Evolutionary conservation across 768 basidiomycete species (phyloP).

Genomic region (Boletus vermiculosoides): DNA sequence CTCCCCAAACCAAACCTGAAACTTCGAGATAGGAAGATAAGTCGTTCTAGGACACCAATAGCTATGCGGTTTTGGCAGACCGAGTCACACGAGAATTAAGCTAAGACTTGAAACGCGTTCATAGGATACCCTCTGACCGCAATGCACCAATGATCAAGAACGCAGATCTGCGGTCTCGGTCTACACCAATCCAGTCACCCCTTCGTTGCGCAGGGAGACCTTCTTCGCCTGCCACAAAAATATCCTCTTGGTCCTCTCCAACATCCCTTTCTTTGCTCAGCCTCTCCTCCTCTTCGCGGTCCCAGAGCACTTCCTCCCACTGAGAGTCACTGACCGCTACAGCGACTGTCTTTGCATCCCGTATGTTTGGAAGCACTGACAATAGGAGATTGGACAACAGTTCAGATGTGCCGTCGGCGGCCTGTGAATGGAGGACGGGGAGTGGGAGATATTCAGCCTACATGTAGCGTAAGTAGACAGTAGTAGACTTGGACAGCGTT

Average conservation of each 20-base stretch:
- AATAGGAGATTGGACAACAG: slow-evolving; percentile 72
- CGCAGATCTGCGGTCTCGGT: slow-evolving; percentile 76
- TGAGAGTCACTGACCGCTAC: slow-evolving; percentile 75
- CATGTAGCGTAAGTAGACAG: neutral
- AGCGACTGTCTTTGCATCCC: slow-evolving; percentile 71
- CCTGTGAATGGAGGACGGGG: slow-evolving; percentile 61
- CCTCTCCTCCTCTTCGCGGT: slow-evolving; percentile 61
- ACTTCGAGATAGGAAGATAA: no score
- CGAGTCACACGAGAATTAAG: slow-evolving; percentile 20
- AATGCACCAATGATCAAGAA: slow-evolving; percentile 77
- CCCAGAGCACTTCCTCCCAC: slow-evolving; percentile 81
- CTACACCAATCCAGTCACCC: slow-evolving; percentile 76
- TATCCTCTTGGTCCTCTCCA: slow-evolving; percentile 41
- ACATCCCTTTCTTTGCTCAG: slow-evolving; percentile 24
- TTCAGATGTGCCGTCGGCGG: slow-evolving; percentile 66
- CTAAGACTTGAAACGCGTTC: neutral
- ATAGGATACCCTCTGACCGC: slow-evolving; percentile 65
- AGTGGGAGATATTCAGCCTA: slow-evolving; percentile 85
- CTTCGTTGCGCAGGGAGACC: slow-evolving; percentile 46
- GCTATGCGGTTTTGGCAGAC: neutral
- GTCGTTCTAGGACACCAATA: no score
- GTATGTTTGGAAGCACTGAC: slow-evolving; percentile 70
- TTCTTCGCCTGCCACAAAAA: slow-evolving; percentile 63
- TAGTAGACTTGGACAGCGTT: neutral
- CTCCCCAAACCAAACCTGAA: no score